Base-by-base conservation (phyloP, 2,329 filamentous ascomycete genomes). In the Epichloe elymi region DNA sequence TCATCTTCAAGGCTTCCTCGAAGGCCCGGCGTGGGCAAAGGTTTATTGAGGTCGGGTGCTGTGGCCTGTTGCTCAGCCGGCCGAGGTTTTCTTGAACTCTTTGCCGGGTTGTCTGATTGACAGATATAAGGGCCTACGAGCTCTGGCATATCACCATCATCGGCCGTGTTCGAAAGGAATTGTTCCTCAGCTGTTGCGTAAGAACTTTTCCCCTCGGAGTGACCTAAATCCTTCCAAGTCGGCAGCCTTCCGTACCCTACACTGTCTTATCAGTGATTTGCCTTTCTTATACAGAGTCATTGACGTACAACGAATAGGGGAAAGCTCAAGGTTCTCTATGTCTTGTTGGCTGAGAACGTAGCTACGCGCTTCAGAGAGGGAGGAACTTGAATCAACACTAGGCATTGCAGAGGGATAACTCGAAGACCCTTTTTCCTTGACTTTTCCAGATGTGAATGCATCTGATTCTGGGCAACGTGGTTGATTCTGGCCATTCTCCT, bases 251-350 rank as follows among this genome's bases (percentile, higher is more conserved):
- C 58, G 38, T 59, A 54, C 53, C 62, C 63, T 63, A 26, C 15
- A 17, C 35, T 52, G 14, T n/a, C 20, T 12, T 15, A 40, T 51
- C 37, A 51, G 52, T 39, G 23, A 33, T 15, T 11, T 14, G 3
- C n/a, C 26, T 33, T 44, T 20, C 11, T 37, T 5, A 19, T 19
- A 47, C n/a, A 19, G n/a, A 14, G n/a, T 17, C 14, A 38, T 17
- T 4, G 43, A 54, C 65, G 53, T 48, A 67, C 68, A 64, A 36
- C 56, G 59, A 41, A 68, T 65, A 17, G 67, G 65, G 3, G 64
- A 66, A 19, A 67, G 50, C 36, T 67, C 60, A 41, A 70, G 60
- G 8, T 56, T 65, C 43, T 69, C 58, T 2, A 70, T 53, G 26
- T 68, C 66, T 50, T 61, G 57, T 10, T 58, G 51, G 12, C 60